phyloP scores from a whole-genome alignment of 495 filamentous ascomycete genomes.

The Penicillium dipodomyicola region DNA sequence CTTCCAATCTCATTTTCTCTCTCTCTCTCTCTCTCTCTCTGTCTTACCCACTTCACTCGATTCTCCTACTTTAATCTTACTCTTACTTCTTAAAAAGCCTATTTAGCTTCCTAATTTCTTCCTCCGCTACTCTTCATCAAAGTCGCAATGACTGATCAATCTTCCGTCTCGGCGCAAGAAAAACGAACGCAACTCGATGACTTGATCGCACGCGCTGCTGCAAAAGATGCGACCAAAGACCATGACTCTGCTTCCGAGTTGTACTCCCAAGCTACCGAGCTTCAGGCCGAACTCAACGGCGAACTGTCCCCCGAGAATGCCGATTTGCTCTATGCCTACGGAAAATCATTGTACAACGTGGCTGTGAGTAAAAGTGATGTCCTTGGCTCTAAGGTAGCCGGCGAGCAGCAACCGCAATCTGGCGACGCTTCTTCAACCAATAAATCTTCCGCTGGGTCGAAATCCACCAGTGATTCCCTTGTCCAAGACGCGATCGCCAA shows the following conservation, averaged over 20 bases:
- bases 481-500: slow-evolving; percentile 31
- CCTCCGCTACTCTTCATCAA: background rate
- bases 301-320: slow-evolving; percentile 88
- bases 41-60: slow-evolving; percentile 4
- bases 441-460: slow-evolving; percentile 17
- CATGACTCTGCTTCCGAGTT: slow-evolving; percentile 79
- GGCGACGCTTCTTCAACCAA: slow-evolving; percentile 27
- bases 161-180: slow-evolving; percentile 13
- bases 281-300: slow-evolving; percentile 89
- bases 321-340: slow-evolving; percentile 89
- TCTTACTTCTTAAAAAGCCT: background rate
- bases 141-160: slow-evolving; percentile 25
- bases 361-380: slow-evolving; percentile 94
- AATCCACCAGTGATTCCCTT: slow-evolving; percentile 20
- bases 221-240: slow-evolving; percentile 80
- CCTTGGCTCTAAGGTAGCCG: slow-evolving; percentile 74
- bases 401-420: slow-evolving; percentile 48
- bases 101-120: background rate
- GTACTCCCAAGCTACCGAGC: slow-evolving; percentile 82
- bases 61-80: background rate
- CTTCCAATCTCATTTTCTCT: background rate
- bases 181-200: slow-evolving; percentile 35
- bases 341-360: slow-evolving; percentile 86
- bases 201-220: slow-evolving; percentile 57
- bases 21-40: background rate